Base-by-base conservation (phyloP, 495 filamentous ascomycete genomes). In the Aspergillus steynii region DNA sequence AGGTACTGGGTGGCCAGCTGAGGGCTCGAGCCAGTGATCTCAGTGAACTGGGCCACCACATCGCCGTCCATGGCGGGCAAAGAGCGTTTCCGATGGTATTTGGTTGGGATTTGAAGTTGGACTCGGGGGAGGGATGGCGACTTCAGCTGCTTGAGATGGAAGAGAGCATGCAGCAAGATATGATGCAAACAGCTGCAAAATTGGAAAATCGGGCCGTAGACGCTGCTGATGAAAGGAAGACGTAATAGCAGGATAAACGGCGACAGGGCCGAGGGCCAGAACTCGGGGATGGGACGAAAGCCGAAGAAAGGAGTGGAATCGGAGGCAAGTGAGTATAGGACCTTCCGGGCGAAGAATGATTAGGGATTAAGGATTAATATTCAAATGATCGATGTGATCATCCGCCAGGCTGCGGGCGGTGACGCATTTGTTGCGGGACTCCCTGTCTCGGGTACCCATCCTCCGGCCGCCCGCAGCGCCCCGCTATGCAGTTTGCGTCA, bases 1-100 rank as follows among this genome's bases (percentile, higher is more conserved):
- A 98, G 83, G 73, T 96, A 96, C 64, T 89, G 89, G 57, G 81
- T 81, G 28, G 92, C 93, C 60, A 86, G 81, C 61, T 87, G 78
- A 9, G 84, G 81, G 52, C 77, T 77, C 47, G 84, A 80, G 50
- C 76, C 77, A 46, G 95, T 98, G 69, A 99, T 76, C 69, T 79
- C 68, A 79, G 60, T 86, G 56, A 81, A 81, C 68, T 81, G 78
- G 56, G 78, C 74, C 62, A 81, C 71, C 65, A 75, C 68, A 54
- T 80, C 76, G 65, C 64, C 83, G 57, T 90, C 90, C 91, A 96
- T 96, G 66, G 64, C 83, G 74, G 69, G 55, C 59, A 63, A 59
- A 68, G 51, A 50, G 49, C 28, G 50, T 7, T 28, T 51, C 9
- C 48, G 59, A 37, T 25, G 5, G 46, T n/a, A 12, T 56, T 29